Base-by-base conservation (phyloP, 2,329 filamentous ascomycete genomes). In the Trichothecium sympodiale region DNA sequence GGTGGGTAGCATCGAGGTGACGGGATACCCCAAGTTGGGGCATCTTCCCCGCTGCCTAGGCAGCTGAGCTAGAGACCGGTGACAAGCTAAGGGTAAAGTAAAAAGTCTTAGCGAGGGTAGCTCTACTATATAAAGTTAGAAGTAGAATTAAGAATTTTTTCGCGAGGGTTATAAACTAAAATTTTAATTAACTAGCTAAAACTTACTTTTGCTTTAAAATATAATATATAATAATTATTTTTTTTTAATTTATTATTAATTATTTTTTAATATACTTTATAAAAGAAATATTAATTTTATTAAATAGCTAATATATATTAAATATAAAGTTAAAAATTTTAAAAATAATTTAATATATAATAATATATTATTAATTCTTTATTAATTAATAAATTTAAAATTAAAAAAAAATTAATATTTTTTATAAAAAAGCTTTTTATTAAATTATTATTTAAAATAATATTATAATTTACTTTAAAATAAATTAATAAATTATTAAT, bases 91-190 rank as follows among this genome's bases (percentile, higher is more conserved):
- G n/a, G n/a, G n/a, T n/a, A n/a, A n/a, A n/a, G n/a, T n/a, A n/a
- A n/a, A n/a, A n/a, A n/a, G n/a, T n/a, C n/a, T n/a, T n/a, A n/a
- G n/a, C n/a, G n/a, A n/a, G n/a, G n/a, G n/a, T n/a, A n/a, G n/a
- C n/a, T n/a, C n/a, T 29, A 36, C 20, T 18, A 29, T 36, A 36
- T 17, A 30, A 29, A 31, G 7, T 17, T 25, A 23, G 13, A 29
- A 18, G 29, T 30, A 29, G 31, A 20, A 15, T 36, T 25, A 17
- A 17, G 13, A 20, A 12, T 29, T 29, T 29, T n/a, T n/a, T n/a
- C n/a, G n/a, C n/a, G n/a, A n/a, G n/a, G n/a, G n/a, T n/a, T n/a
- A n/a, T n/a, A n/a, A n/a, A n/a, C n/a, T n/a, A n/a, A n/a, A n/a
- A 29, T 18, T 29, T 36, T 36, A 16, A 6, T 10, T 17, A 29